Base-by-base conservation (phyloP, 1,284 basidiomycete genomes). In the Entoloma clypeatum region DNA sequence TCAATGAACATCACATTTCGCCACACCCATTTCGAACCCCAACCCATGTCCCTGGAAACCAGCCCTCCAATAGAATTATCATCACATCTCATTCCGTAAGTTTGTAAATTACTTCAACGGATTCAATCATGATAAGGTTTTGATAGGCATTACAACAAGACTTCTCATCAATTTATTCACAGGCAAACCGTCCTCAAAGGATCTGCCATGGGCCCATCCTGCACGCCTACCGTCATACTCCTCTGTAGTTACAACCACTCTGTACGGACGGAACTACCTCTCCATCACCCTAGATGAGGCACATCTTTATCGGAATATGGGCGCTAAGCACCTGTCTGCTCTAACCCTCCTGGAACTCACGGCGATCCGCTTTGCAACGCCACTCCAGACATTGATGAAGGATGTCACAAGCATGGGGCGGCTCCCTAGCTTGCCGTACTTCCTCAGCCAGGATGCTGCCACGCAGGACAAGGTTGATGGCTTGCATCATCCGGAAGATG, bases 131-230 rank as follows among this genome's bases (percentile, higher is more conserved):
- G 6, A 4, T 7, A 7, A 17, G 5, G 21, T 32, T 16, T 19
- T 32, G 16, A 18, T 19, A 32, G 30, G 30, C 30, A 32, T 32
- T 32, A 19, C 30, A 32, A 13, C 7, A 32, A 19, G 30, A 32
- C 30, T 32, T 32, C 16, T 8, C 7, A 6, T 6, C 7, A 8
- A 10, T 32, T 8, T 32, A 32, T 32, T 18, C 9, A 18, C 21
- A 13, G 9, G n/a, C 16, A 14, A 32, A 32, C 30, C 30, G 17
- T 18, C 17, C 8, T 9, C 30, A 16, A 8, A 16, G 9, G 13
- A 32, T 16, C 13, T 32, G 9, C 30, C 30, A 5, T 32, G 30
- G 30, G 13, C 13, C 9, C 30, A 14, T n/a, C 30, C 30, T 17
- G 6, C 8, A 32, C 17, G 13, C 8, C 9, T 7, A 8, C 9